A percentile compares a stretch with the other conserved stretches of the same genome.
Evolutionary conservation across 805 yeast species (phyloP).

Genomic region (Sugiyamaella chiloensis): DNA sequence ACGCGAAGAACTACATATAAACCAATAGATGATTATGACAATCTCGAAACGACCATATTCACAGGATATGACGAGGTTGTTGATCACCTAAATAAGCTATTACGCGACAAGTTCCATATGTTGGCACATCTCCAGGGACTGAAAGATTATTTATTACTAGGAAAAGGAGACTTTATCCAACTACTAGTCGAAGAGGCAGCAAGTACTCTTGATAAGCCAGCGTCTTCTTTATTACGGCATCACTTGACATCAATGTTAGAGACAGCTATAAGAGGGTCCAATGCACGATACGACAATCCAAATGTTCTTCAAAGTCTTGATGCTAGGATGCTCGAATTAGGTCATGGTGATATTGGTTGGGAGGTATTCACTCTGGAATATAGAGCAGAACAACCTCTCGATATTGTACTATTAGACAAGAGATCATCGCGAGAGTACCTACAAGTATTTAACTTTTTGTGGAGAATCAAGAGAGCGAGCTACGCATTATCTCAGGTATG

Average conservation of each 20-base stretch:
- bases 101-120: constrained; percentile 50
- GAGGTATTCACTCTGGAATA: constrained; percentile 89
- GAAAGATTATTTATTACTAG: constrained; percentile 65
- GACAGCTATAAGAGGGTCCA: constrained; percentile 51
- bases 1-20: constrained; percentile 22
- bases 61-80: constrained; percentile 47
- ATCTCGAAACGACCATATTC: constrained; percentile 34
- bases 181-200: constrained; percentile 55
- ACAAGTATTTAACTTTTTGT: constrained; percentile 77
- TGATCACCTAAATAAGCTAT: constrained; percentile 46
- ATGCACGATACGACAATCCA: constrained; percentile 34
- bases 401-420: constrained; percentile 52
- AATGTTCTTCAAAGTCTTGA: constrained; percentile 58
- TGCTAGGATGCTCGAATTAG: constrained; percentile 74
- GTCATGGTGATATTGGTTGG: constrained; percentile 81
- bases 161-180: constrained; percentile 80
- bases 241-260: constrained; percentile 62
- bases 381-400: constrained; percentile 46
- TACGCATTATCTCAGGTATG: constrained; percentile 50
- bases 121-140: constrained; percentile 56
- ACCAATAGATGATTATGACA: constrained; percentile 20
- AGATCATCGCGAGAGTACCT: constrained; percentile 53
- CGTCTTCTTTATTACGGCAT: constrained; percentile 60
- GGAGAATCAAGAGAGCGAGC: constrained; percentile 69
- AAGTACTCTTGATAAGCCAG: constrained; percentile 54